Percentiles rank a stretch among this genome's conserved stretches.
Evolutionary conservation across 2,329 filamentous ascomycete species (phyloP).

Genomic region (Colletotrichum gloeosporioides): DNA sequence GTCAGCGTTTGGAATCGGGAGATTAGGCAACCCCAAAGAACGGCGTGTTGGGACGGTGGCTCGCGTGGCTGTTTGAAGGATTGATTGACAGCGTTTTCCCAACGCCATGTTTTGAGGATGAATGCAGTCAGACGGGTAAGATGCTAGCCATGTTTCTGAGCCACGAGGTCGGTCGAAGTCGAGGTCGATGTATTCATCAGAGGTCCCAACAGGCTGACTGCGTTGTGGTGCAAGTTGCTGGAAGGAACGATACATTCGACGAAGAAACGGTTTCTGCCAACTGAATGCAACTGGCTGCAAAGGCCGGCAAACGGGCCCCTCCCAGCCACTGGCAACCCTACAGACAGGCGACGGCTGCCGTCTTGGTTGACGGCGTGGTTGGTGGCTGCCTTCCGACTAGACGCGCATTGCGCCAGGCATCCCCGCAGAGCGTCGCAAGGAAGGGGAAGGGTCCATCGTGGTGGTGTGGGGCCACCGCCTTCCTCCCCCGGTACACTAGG

Average conservation of each 20-base stretch:
- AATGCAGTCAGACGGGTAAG: neutral
- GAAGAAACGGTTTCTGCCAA: neutral
- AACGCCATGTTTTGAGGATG: neutral
- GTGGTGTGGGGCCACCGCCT: neutral
- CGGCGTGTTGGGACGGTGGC: neutral
- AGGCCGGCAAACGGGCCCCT: slow-evolving; percentile 10
- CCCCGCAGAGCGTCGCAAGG: neutral
- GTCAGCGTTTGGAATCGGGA: neutral
- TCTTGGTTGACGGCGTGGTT: neutral
- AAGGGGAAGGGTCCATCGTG: neutral
- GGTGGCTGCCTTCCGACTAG: slow-evolving; percentile 12
- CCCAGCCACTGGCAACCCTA: slow-evolving; percentile 14
- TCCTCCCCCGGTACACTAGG: neutral
- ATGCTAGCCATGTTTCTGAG: neutral
- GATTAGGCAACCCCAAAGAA: neutral
- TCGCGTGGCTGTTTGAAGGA: neutral
- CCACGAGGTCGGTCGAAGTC: neutral
- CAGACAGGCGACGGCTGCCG: neutral
- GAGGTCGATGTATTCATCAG: neutral
- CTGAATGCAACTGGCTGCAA: neutral
- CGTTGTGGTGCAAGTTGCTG: neutral
- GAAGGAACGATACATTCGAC: neutral
- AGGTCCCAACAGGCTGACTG: neutral
- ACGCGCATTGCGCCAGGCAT: slow-evolving; percentile 22
- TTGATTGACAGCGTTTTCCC: neutral